phyloP scores from a whole-genome alignment of 352 stramenopile genomes.

The Phytophthora tubulina region DNA sequence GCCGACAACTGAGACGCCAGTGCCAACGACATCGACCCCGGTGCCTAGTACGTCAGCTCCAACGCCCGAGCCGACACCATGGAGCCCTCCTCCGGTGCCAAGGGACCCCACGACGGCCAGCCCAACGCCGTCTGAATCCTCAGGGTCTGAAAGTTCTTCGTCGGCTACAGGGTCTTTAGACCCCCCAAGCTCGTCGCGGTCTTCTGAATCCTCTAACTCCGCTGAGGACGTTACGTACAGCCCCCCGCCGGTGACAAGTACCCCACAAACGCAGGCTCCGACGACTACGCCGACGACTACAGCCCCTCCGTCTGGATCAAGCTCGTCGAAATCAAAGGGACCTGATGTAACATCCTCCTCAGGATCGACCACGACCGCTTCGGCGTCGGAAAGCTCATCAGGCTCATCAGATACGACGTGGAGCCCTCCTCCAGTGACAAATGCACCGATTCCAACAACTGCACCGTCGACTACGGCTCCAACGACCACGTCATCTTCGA shows the following conservation, averaged over 20 bases:
- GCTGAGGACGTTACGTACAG: constrained; percentile 28
- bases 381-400: constrained; percentile 20
- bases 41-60: constrained; percentile 19
- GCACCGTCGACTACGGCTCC: constrained; percentile 20
- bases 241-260: constrained; percentile 39
- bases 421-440: constrained; percentile 41
- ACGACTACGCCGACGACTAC: constrained; percentile 23
- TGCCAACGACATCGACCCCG: constrained; percentile 4
- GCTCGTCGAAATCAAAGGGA: constrained; percentile 14
- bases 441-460: constrained; percentile 20
- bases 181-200: constrained; percentile 14
- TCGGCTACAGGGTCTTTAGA: constrained; percentile 16
- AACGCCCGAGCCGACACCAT: constrained; percentile 25
- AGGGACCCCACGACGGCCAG: constrained; percentile 24
- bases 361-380: constrained; percentile 22
- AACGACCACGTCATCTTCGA: constrained; percentile 25
- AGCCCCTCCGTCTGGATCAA: constrained; percentile 23
- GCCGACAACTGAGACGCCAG: constrained; percentile 11
- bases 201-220: constrained; percentile 13
- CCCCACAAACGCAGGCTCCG: constrained; percentile 28
- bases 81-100: constrained; percentile 35
- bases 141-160: constrained; percentile 21
- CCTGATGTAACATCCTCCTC: constrained; percentile 24
- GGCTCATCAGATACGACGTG: constrained; percentile 24
- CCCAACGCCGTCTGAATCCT: constrained; percentile 19